Percentiles rank a stretch among this genome's conserved stretches.
Evolutionary conservation across 2,329 filamentous ascomycete species (phyloP).

Genomic region (Fusarium tricinctum): DNA sequence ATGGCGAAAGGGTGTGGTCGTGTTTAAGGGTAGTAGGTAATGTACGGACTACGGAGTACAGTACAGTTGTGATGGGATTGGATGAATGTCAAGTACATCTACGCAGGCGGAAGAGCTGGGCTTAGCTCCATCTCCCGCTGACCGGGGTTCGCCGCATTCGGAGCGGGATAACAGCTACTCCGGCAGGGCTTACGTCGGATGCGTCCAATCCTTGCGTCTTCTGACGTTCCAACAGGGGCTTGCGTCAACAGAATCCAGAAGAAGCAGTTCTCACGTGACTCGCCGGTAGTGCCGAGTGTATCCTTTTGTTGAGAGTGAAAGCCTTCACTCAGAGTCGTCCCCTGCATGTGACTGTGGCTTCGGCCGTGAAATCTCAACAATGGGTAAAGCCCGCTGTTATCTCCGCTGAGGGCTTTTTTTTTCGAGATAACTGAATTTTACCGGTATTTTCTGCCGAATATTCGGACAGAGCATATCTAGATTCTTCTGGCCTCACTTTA

Average conservation of each 20-base stretch:
- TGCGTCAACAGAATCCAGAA: constrained; percentile 40
- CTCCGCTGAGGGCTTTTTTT: constrained; percentile 20
- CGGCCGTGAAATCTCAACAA: constrained; percentile 33
- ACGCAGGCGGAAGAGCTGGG: constrained; percentile 47
- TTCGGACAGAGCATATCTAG: neutral
- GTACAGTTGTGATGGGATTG: constrained; percentile 42
- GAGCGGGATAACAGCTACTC: constrained; percentile 8
- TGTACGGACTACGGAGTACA: neutral
- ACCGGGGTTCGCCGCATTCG: constrained; percentile 40
- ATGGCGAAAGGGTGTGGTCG: constrained; percentile 38
- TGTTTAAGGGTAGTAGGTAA: constrained; percentile 9
- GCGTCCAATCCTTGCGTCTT: constrained; percentile 38
- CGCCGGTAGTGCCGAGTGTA: constrained; percentile 34
- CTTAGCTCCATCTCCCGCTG: constrained; percentile 42
- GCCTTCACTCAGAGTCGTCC: neutral
- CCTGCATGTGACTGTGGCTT: constrained; percentile 32
- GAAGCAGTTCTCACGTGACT: constrained; percentile 34
- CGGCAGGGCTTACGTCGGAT: constrained; percentile 19
- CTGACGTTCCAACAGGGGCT: constrained; percentile 28
- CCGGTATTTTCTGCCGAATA: constrained; percentile 20
- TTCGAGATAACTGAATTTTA: constrained; percentile 1
- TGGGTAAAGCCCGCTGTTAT: constrained; percentile 39
- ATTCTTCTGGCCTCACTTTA: constrained; percentile 22
- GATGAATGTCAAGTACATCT: constrained; percentile 31
- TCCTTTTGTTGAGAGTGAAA: constrained; percentile 39